Percentiles rank a stretch among this genome's conserved stretches.
Evolutionary conservation across 306 rosid species (phyloP).

Genomic region (Prunus fruticosa): DNA sequence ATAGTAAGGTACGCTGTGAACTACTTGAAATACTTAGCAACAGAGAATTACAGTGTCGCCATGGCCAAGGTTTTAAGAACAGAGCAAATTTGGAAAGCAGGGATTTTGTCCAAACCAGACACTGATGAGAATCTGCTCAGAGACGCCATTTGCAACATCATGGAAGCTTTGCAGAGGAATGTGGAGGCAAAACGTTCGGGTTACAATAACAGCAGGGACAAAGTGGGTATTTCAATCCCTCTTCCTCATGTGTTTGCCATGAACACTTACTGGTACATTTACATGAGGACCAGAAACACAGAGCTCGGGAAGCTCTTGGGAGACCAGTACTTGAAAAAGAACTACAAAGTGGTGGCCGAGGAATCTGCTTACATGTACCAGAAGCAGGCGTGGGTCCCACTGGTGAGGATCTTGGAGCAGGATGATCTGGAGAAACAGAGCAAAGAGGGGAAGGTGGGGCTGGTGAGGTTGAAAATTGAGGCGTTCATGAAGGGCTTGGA

Average conservation of each 20-base stretch:
- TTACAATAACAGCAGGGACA: slow-evolving; percentile 42
- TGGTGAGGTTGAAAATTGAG: slow-evolving; percentile 50
- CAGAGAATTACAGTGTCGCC: slow-evolving; percentile 45
- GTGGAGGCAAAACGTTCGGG: slow-evolving; percentile 56
- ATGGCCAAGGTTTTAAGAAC: slow-evolving; percentile 73
- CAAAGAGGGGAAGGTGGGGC: slow-evolving; percentile 34
- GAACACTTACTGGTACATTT: slow-evolving; percentile 93
- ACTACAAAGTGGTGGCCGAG: slow-evolving; percentile 60
- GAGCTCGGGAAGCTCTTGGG: slow-evolving; percentile 71
- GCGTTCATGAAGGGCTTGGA: slow-evolving; percentile 52
- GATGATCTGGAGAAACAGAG: slow-evolving; percentile 42
- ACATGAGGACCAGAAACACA: slow-evolving; percentile 76
- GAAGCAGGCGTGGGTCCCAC: slow-evolving; percentile 63
- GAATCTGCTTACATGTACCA: slow-evolving; percentile 81
- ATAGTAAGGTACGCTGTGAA: slow-evolving; percentile 72
- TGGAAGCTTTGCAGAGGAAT: slow-evolving; percentile 83
- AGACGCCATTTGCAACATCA: slow-evolving; percentile 56
- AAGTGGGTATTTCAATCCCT: slow-evolving; percentile 13
- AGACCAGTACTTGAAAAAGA: slow-evolving; percentile 49
- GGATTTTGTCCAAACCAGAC: slow-evolving; percentile 34
- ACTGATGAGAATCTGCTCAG: slow-evolving; percentile 43
- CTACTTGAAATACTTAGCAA: slow-evolving; percentile 68
- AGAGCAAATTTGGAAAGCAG: slow-evolving; percentile 69
- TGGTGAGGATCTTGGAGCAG: slow-evolving; percentile 46
- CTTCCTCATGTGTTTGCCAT: slow-evolving; percentile 48